These are phyloP conservation scores for Sesbania bispinosa DNA, from an alignment of 306 rosid species.

Conservation along the genomic window DNA sequence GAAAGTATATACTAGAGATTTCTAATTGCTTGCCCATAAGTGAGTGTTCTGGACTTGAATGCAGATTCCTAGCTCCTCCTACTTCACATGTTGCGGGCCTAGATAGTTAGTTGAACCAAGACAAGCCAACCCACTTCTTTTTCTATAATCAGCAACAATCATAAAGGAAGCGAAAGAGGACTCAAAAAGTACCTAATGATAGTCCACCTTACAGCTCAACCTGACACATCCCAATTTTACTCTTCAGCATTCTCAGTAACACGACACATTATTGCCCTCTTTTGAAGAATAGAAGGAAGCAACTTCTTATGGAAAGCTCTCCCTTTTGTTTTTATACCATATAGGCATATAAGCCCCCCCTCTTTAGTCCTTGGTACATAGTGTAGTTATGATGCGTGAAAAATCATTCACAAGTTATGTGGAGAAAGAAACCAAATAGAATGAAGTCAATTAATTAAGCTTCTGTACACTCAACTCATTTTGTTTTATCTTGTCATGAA, in stretches of 20 bases:
- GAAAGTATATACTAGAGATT: conserved; percentile 8
- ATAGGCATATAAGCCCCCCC: not conserved
- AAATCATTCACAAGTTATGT: not conserved
- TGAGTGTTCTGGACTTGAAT: conserved; percentile 28
- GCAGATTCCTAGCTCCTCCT: conserved; percentile 11
- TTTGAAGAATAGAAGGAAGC: conserved; percentile 15
- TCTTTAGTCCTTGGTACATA: not conserved
- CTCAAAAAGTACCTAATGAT: conserved; percentile 30
- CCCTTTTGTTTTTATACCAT: conserved; percentile 2
- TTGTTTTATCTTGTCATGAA: conserved; percentile 20
- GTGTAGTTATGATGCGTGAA: not conserved
- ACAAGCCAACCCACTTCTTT: conserved; percentile 31
- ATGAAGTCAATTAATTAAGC: conserved; percentile 13
- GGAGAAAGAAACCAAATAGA: conserved; percentile 4
- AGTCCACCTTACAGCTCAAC: conserved; percentile 35
- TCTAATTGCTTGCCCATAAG: conserved; percentile 2
- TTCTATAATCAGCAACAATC: conserved; percentile 26
- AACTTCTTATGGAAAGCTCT: conserved; percentile 7
- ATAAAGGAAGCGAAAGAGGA: conserved; percentile 20
- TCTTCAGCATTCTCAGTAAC: not conserved
- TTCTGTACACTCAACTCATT: conserved; percentile 41
- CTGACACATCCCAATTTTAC: conserved; percentile 23
- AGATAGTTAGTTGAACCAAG: conserved; percentile 29
- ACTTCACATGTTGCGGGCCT: conserved; percentile 49
- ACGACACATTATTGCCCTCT: conserved; percentile 26